Evolutionary conservation across 192 early-diverging fungal genomes (phyloP).

Genomic region (Coemansia sp.): DNA sequence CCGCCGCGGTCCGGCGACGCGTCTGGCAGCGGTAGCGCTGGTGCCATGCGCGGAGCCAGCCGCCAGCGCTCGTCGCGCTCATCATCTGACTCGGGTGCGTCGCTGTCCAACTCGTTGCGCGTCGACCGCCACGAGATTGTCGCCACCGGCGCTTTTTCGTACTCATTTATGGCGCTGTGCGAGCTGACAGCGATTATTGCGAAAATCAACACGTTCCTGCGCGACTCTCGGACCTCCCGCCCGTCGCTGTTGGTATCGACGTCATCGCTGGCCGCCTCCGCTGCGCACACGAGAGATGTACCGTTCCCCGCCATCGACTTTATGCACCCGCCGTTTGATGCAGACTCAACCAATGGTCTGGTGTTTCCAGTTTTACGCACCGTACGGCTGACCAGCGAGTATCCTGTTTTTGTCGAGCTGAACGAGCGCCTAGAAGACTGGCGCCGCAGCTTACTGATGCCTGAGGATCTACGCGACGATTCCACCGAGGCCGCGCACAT

Average conservation of each 20-base stretch:
- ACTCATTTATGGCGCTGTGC: conserved; percentile 56
- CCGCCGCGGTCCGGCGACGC: neutral
- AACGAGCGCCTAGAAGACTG: conserved; percentile 46
- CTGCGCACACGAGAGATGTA: neutral
- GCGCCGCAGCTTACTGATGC: conserved; percentile 39
- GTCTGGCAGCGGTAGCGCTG: neutral
- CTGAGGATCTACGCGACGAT: conserved; percentile 53
- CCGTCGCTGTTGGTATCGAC: conserved; percentile 6
- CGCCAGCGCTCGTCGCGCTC: conserved; percentile 31
- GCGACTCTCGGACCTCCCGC: conserved; percentile 45
- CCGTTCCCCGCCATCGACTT: conserved; percentile 52
- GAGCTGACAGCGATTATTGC: conserved; percentile 50
- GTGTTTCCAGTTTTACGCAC: conserved; percentile 40
- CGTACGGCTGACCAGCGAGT: conserved; percentile 36
- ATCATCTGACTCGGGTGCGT: conserved; percentile 27
- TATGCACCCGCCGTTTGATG: conserved; percentile 12
- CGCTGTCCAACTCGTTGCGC: conserved; percentile 22
- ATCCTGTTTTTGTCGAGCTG: conserved; percentile 38
- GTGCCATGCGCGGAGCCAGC: neutral
- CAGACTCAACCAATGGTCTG: conserved; percentile 14
- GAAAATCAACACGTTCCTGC: conserved; percentile 42
- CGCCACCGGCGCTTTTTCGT: conserved; percentile 53
- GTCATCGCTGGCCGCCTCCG: neutral
- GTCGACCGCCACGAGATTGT: conserved; percentile 40
- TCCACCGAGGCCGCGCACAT: conserved; percentile 41